These are phyloP conservation scores for Chiua virens DNA, from an alignment of 768 basidiomycete genomes.

Conservation along the genomic window DNA sequence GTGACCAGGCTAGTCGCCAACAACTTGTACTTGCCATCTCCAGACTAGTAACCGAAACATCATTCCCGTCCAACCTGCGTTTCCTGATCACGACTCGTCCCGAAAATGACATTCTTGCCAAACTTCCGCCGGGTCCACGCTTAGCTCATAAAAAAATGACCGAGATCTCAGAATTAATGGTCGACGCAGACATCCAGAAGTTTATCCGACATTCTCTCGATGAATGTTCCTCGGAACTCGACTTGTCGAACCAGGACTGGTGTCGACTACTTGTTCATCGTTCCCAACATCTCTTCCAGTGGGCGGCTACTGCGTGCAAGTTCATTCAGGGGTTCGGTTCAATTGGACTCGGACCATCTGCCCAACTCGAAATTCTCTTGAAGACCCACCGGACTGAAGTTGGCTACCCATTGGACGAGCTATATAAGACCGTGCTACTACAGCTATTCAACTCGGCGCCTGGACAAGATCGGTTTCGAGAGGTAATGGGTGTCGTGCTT, in stretches of 20 bases:
- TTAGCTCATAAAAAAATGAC: too few species aligned
- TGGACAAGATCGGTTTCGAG: neutral
- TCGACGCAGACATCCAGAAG: too few species aligned
- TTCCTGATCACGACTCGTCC: neutral
- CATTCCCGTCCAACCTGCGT: neutral
- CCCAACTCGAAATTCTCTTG: neutral
- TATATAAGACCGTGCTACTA: neutral
- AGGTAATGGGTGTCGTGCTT: neutral
- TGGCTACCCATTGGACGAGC: neutral
- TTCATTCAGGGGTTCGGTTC: constrained; percentile 6
- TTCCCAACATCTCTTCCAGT: too few species aligned
- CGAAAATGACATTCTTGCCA: neutral
- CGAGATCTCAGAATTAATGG: too few species aligned
- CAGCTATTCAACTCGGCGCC: neutral
- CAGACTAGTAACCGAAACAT: neutral
- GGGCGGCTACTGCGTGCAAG: too few species aligned
- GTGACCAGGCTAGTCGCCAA: neutral
- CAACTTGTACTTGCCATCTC: neutral
- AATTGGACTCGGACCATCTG: neutral
- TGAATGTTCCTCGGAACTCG: too few species aligned
- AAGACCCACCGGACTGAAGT: neutral
- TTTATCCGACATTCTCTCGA: too few species aligned
- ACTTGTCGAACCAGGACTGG: too few species aligned
- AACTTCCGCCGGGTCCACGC: too few species aligned
- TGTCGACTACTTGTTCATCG: too few species aligned